Base-by-base conservation (phyloP, 192 early-diverging fungal genomes). In the Backusella australiensis region DNA sequence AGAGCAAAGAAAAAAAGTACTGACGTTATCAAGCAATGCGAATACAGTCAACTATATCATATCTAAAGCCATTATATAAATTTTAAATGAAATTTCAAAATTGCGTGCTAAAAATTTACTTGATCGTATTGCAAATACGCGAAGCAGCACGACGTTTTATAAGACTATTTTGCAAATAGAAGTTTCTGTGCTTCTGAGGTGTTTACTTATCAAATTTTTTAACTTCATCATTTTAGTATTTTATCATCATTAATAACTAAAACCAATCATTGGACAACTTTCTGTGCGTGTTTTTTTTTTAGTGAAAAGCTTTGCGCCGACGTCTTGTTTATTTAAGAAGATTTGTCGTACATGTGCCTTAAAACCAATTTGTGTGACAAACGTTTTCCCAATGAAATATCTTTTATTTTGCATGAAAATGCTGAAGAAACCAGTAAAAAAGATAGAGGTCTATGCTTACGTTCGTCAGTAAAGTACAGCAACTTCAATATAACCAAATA, bases 381-480 rank as follows among this genome's bases (percentile, higher is more conserved):
- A 59, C 17, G 21, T 26, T 59, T 59, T 59, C 23, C 53, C 53
- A 59, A 59, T 59, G 53, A 59, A 26, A 26, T 59, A 63, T 29
- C 56, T 63, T 63, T 63, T 63, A 63, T 63, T 63, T 63, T 63
- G 56, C 56, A 63, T 63, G 56, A 63, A 59, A 63, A 14, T 59
- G 11, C 26, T 59, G 21, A 29, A 63, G 26, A 63, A 9, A 29
- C 11, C 8, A 59, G 9, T 23, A 53, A n/a, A 53, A 53, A 53
- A 53, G 3, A 53, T 53, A 6, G 7, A 39, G 56, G 26, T 29
- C 56, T 63, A 63, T 63, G 21, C 56, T 63, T 0, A 63, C 56
- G 56, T 63, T 63, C 56, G 56, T 63, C 29, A 63, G 56, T 63
- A 29, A 63, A 63, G 56, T 23, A 63, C 46, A 49, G 46, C 17